A percentile compares a stretch with the other conserved stretches of the same genome.
These are phyloP conservation scores for Thalia dealbata DNA, from an alignment of 176 grass and related monocot genomes.

Conservation along the genomic window DNA sequence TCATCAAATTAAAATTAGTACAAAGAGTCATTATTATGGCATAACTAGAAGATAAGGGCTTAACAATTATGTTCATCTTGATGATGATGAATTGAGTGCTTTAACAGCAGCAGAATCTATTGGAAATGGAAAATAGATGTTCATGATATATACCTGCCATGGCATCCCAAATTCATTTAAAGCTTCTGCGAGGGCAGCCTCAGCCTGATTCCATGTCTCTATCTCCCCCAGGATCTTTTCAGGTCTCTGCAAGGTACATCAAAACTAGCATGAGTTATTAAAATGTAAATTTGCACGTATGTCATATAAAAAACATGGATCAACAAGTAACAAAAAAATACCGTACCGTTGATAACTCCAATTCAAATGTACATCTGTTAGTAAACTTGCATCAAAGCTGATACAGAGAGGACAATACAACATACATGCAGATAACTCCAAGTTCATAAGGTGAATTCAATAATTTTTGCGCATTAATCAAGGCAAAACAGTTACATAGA, in stretches of 20 bases:
- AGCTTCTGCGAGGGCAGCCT: slow-evolving; percentile 79
- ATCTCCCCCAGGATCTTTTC: slow-evolving; percentile 94
- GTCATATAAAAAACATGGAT: neutral
- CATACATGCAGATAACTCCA: too few relatives aligned
- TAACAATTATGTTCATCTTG: neutral
- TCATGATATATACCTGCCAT: slow-evolving; percentile 48
- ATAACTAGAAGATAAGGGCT: neutral
- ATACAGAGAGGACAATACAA: too few relatives aligned
- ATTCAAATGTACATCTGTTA: slow-evolving; percentile 84
- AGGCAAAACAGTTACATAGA: too few relatives aligned
- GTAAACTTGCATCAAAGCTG: too few relatives aligned
- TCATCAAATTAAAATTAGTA: too few relatives aligned
- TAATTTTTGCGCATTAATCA: too few relatives aligned
- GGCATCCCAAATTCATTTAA: slow-evolving; percentile 91
- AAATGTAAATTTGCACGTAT: neutral
- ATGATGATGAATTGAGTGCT: neutral
- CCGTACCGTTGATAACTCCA: slow-evolving; percentile 98
- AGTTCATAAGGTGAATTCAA: too few relatives aligned
- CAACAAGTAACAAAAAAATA: too few relatives aligned
- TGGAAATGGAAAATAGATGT: neutral
- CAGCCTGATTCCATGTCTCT: slow-evolving; percentile 95
- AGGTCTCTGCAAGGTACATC: slow-evolving; percentile 47
- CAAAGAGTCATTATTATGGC: too few relatives aligned
- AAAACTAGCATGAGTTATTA: neutral
- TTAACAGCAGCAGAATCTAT: neutral